Evolutionary conservation across 805 yeast genomes (phyloP).

Genomic region (Candida vartiovaarae): DNA sequence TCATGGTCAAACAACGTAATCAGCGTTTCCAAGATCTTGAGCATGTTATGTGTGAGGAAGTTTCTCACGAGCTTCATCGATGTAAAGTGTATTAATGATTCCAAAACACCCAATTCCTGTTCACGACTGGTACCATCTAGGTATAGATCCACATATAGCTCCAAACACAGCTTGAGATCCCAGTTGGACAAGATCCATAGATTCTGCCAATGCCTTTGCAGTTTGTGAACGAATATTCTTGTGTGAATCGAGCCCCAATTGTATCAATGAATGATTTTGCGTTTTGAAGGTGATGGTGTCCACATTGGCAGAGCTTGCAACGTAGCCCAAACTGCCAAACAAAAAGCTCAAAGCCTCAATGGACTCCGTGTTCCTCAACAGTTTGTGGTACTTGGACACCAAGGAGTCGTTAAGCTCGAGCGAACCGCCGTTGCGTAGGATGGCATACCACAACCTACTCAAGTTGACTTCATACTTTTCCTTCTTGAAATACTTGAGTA

Average conservation of each 20-base stretch:
- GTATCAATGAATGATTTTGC: conserved; percentile 5
- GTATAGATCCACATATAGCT: conserved; percentile 18
- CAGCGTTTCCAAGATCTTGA: conserved; percentile 20
- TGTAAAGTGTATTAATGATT: conserved; percentile 30
- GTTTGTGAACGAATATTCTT: conserved; percentile 18
- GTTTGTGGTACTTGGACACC: conserved; percentile 13
- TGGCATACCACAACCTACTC: conserved; percentile 14
- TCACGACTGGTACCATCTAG: conserved; percentile 20
- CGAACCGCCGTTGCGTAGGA: conserved; percentile 19
- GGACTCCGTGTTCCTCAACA: conserved; percentile 15
- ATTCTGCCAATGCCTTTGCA: conserved; percentile 30
- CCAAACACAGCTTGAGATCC: conserved; percentile 17
- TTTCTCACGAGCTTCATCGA: conserved; percentile 23
- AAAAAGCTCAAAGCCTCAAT: conserved; percentile 12
- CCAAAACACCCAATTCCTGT: conserved; percentile 27
- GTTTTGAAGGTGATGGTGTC: conserved; percentile 25
- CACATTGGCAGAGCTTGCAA: conserved; percentile 24
- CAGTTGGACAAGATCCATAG: conserved; percentile 18
- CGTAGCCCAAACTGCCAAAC: conserved; percentile 10
- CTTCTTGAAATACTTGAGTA: conserved; percentile 30
- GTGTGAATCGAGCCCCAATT: conserved; percentile 16
- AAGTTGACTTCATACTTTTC: conserved; percentile 18
- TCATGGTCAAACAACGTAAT: conserved; percentile 23
- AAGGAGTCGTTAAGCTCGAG: conserved; percentile 12
- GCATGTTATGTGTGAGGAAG: conserved; percentile 24